Percentiles rank a stretch among this genome's conserved stretches.
These are phyloP conservation scores for Penicillium vulpinum DNA, from an alignment of 2,329 filamentous ascomycete species.

Conservation along the genomic window DNA sequence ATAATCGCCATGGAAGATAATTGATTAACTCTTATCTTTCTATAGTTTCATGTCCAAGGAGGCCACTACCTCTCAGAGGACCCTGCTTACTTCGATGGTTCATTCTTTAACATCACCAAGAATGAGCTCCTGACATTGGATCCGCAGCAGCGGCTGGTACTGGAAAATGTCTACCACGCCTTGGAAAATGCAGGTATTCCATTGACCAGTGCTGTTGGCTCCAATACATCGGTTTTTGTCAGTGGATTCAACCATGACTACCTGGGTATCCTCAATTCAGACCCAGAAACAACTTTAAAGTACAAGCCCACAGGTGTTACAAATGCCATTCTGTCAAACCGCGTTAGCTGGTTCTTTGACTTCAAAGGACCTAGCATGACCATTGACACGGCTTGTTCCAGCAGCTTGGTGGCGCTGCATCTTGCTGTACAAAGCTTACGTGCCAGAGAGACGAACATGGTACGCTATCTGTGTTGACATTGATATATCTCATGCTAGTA, in stretches of 20 bases:
- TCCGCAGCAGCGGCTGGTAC: slow-evolving; percentile 35
- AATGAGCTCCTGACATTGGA: slow-evolving; percentile 31
- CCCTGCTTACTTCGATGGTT: slow-evolving; percentile 28
- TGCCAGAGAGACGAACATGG: slow-evolving; percentile 24
- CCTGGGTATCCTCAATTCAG: slow-evolving; percentile 23
- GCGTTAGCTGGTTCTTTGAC: slow-evolving; percentile 30
- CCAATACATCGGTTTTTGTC: slow-evolving; percentile 29
- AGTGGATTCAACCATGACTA: slow-evolving; percentile 31
- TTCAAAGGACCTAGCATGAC: slow-evolving; percentile 33
- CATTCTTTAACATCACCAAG: slow-evolving; percentile 34
- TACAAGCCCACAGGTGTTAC: slow-evolving; percentile 24
- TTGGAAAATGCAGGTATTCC: slow-evolving; percentile 33
- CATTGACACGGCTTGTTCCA: slow-evolving; percentile 46
- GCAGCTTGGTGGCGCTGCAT: slow-evolving; percentile 39
- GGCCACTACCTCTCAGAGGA: slow-evolving; percentile 35
- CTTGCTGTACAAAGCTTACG: slow-evolving; percentile 38
- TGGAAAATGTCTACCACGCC: slow-evolving; percentile 38
- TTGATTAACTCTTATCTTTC: background rate
- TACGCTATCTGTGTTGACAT: slow-evolving; percentile 2
- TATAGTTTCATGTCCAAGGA: slow-evolving; percentile 23
- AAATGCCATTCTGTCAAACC: slow-evolving; percentile 23
- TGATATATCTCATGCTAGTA: background rate
- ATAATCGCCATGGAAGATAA: background rate
- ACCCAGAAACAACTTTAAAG: slow-evolving; percentile 24
- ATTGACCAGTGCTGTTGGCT: slow-evolving; percentile 25